Percentiles rank a stretch among this genome's conserved stretches.
phyloP scores from a whole-genome alignment of 106 monocot species.

The Platanthera zijinensis region DNA sequence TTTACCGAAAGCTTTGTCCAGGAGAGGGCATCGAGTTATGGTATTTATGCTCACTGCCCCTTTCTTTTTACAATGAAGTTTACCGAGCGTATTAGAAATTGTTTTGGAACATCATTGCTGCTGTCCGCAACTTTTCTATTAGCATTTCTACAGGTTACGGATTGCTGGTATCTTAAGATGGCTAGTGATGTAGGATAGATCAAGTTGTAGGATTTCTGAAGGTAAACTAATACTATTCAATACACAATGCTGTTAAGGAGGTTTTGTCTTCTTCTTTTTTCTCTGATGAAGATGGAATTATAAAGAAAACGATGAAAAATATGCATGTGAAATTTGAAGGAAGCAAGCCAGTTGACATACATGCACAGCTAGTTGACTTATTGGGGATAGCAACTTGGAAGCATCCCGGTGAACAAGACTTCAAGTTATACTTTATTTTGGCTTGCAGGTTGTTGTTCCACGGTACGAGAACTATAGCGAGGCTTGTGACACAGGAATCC shows the following conservation, averaged over 20 bases:
- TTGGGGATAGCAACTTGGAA: too few species aligned
- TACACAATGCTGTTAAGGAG: background rate
- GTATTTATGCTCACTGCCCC: background rate
- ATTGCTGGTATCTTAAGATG: background rate
- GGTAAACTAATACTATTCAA: background rate
- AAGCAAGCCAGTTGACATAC: background rate
- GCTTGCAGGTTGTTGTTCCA: slow-evolving; percentile 57
- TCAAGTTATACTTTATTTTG: slow-evolving; percentile 5
- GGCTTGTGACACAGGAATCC: slow-evolving; percentile 37
- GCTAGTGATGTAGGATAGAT: background rate
- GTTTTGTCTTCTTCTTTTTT: background rate
- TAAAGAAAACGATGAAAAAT: background rate
- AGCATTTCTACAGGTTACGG: background rate
- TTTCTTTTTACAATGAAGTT: background rate
- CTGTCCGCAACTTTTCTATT: background rate
- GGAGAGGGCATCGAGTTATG: slow-evolving; percentile 62
- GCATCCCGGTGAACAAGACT: background rate
- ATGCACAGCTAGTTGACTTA: too few species aligned
- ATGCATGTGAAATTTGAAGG: background rate
- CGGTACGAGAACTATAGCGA: slow-evolving; percentile 61
- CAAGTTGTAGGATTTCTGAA: background rate
- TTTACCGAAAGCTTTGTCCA: slow-evolving; percentile 73
- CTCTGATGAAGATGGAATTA: background rate
- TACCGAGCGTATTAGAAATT: background rate
- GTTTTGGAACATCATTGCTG: background rate